Conservation (phyloP, 148 eudicot species). For the Nepenthes mirabilis region DNA sequence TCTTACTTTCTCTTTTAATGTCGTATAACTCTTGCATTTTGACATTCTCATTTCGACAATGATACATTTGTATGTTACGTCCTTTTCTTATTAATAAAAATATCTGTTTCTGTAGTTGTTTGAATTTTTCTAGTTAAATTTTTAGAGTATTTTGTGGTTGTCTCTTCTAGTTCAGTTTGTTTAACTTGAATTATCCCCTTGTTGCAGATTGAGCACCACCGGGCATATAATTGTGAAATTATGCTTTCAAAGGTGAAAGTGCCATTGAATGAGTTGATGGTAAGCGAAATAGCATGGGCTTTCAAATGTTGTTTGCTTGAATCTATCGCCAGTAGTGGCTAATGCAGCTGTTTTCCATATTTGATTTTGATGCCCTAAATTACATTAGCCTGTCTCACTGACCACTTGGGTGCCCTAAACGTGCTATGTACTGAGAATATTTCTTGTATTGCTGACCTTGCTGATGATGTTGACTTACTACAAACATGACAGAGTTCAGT, state of each 20-base stretch:
- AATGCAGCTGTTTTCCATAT: no score
- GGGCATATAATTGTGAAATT: conserved; percentile 94
- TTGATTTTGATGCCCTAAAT: no score
- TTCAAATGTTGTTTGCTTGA: not conserved
- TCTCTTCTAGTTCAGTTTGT: not conserved
- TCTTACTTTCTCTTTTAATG: no score
- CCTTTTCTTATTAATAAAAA: no score
- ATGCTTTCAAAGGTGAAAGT: conserved; percentile 96
- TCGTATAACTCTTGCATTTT: no score
- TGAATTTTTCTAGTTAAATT: not conserved
- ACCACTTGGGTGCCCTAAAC: no score
- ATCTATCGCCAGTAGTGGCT: not conserved
- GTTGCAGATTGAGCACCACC: conserved; percentile 71
- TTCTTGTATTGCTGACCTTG: not conserved
- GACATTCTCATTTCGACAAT: no score
- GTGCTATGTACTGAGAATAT: not conserved
- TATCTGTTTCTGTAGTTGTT: no score
- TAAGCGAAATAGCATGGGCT: conserved; percentile 15
- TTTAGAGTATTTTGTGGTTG: not conserved
- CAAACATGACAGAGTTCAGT: conserved; percentile 45
- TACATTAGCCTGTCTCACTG: no score
- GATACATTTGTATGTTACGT: no score
- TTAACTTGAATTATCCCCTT: conserved; percentile 2
- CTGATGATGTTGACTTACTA: conserved; percentile 1
- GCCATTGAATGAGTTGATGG: conserved; percentile 66